Evolutionary conservation across 2,329 filamentous ascomycete genomes (phyloP).

Genomic region (Diaporthe australafricana): DNA sequence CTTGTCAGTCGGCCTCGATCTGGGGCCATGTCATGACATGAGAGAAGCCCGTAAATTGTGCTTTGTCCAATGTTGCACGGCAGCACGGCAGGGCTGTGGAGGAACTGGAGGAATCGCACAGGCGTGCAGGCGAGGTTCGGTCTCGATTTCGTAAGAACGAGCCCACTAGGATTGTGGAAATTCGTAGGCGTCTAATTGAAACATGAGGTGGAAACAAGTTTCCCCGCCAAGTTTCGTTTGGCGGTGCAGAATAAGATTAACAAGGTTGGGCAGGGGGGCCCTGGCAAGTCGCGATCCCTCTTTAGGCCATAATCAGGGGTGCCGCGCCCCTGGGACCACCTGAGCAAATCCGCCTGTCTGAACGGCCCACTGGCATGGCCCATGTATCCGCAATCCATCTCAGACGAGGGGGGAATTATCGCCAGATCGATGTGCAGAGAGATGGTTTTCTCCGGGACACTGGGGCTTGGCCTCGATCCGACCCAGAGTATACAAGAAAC

Average conservation of each 20-base stretch:
- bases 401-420: conserved; percentile 21
- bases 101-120: background rate
- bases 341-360: background rate
- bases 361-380: conserved; percentile 15
- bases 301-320: conserved; percentile 27
- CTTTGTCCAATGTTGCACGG: background rate
- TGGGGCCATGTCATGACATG: background rate
- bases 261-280: conserved; percentile 20
- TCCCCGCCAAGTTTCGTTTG: conserved; percentile 23
- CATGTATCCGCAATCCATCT: conserved; percentile 29
- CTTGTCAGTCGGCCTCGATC: background rate
- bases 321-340: conserved; percentile 21
- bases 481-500: background rate
- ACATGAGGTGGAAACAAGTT: conserved; percentile 29
- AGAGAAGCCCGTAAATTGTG: background rate
- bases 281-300: conserved; percentile 7
- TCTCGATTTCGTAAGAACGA: conserved; percentile 6
- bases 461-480: background rate
- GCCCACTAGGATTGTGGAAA: conserved; percentile 12
- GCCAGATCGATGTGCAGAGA: conserved; percentile 22
- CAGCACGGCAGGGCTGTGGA: background rate
- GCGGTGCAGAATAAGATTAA: conserved; percentile 2
- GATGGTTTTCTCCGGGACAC: background rate
- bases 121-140: background rate
- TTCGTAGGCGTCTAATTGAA: conserved; percentile 31